Conservation (phyloP, 352 stramenopile genomes). For the Globisporangium takayamanum region DNA sequence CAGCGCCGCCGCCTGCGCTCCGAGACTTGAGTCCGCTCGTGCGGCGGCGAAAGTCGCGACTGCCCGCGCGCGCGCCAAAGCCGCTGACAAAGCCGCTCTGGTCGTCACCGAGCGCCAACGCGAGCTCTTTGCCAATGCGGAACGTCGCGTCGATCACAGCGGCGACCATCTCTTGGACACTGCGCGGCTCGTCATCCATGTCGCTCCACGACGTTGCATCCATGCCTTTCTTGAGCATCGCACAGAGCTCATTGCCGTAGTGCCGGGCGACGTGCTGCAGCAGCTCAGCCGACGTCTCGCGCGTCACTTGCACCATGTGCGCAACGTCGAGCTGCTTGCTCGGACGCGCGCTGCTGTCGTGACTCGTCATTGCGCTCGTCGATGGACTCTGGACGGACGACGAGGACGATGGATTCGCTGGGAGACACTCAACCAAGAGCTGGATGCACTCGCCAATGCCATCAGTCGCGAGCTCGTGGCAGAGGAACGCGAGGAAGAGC, state of each 20-base stretch:
- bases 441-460: constrained; percentile 70
- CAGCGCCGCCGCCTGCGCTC: constrained; percentile 26
- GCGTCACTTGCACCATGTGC: constrained; percentile 73
- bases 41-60: constrained; percentile 58
- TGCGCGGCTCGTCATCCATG: constrained; percentile 59
- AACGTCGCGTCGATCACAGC: constrained; percentile 53
- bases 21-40: constrained; percentile 50
- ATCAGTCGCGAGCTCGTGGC: constrained; percentile 48
- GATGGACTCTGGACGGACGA: neutral
- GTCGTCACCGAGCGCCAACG: constrained; percentile 53
- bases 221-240: constrained; percentile 34
- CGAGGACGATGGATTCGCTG: constrained; percentile 16
- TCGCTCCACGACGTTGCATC: constrained; percentile 42
- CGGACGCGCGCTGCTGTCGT: neutral
- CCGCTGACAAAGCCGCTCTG: constrained; percentile 40
- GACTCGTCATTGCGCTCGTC: neutral
- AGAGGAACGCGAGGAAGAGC: constrained; percentile 67
- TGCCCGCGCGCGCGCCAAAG: constrained; percentile 34
- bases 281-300: constrained; percentile 49
- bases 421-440: constrained; percentile 63
- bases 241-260: constrained; percentile 55
- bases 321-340: constrained; percentile 39
- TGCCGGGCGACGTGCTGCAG: constrained; percentile 52
- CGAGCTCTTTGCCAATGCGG: constrained; percentile 51
- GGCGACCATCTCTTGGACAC: constrained; percentile 59